phyloP scores from a whole-genome alignment of 2,329 filamentous ascomycete genomes.

The Botrytis paeoniae region DNA sequence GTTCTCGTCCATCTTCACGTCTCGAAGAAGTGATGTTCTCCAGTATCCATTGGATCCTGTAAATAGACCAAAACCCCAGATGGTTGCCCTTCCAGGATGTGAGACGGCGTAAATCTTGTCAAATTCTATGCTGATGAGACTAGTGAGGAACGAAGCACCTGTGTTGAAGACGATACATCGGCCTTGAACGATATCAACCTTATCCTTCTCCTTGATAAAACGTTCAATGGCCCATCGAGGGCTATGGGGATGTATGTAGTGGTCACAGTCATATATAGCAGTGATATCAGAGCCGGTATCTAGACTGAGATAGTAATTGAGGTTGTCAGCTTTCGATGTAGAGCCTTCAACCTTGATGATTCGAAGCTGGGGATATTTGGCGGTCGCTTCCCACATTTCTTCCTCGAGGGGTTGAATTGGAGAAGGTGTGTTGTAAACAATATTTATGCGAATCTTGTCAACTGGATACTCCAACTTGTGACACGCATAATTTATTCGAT shows the following conservation, averaged over 20 bases:
- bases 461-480: slow-evolving; percentile 46
- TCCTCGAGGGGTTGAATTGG: slow-evolving; percentile 46
- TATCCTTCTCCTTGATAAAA: slow-evolving; percentile 41
- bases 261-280: slow-evolving; percentile 50
- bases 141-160: slow-evolving; percentile 43
- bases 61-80: slow-evolving; percentile 49
- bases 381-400: slow-evolving; percentile 41
- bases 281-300: slow-evolving; percentile 46
- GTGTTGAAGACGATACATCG: slow-evolving; percentile 50
- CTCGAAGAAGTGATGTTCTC: slow-evolving; percentile 44
- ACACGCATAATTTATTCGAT: slow-evolving; percentile 46
- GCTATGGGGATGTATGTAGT: slow-evolving; percentile 49
- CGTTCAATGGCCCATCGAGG: slow-evolving; percentile 48
- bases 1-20: slow-evolving; percentile 47
- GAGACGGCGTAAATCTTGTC: slow-evolving; percentile 52
- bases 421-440: slow-evolving; percentile 50
- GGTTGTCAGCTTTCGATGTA: slow-evolving; percentile 49
- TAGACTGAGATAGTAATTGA: slow-evolving; percentile 47
- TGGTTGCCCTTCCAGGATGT: slow-evolving; percentile 46
- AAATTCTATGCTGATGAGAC: slow-evolving; percentile 49
- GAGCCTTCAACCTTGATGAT: slow-evolving; percentile 48
- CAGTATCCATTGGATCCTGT: slow-evolving; percentile 47
- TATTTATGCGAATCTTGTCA: slow-evolving; percentile 46
- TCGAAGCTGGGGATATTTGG: slow-evolving; percentile 42
- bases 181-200: slow-evolving; percentile 49